Conservation (phyloP, 2,329 filamentous ascomycete species). For the Cladophialophora carrionii region DNA sequence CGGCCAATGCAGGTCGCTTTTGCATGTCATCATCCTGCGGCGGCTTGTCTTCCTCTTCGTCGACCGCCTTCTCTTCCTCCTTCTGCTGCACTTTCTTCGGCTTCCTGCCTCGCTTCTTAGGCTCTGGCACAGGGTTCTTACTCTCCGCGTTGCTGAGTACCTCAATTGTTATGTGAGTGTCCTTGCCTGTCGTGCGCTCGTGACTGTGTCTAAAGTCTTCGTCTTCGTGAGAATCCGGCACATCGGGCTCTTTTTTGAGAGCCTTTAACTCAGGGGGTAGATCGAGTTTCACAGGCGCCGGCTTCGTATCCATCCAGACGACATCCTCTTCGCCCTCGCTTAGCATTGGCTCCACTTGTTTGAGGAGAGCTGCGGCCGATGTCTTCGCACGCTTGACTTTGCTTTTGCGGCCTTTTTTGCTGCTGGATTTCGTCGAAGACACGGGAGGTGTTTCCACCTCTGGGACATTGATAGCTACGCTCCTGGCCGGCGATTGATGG, state of each 20-base stretch:
- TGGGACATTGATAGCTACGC: not conserved
- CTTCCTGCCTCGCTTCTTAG: constrained; percentile 38
- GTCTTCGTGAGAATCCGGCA: constrained; percentile 1
- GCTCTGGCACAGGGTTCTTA: constrained; percentile 23
- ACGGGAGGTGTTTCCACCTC: constrained; percentile 10
- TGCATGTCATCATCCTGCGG: not conserved
- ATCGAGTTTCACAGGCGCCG: constrained; percentile 36
- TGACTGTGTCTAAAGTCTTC: constrained; percentile 8
- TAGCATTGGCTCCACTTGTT: constrained; percentile 31
- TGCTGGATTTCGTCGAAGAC: constrained; percentile 20
- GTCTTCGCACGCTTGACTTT: constrained; percentile 40
- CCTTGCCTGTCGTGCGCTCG: constrained; percentile 9
- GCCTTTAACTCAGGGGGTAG: constrained; percentile 34
- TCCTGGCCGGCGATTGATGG: constrained; percentile 14
- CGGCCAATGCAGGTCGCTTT: constrained; percentile 23
- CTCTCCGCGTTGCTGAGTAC: constrained; percentile 24
- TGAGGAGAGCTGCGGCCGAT: constrained; percentile 33
- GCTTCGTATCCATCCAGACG: constrained; percentile 36
- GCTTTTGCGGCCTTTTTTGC: constrained; percentile 34
- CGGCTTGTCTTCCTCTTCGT: constrained; percentile 16
- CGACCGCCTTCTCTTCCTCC: constrained; percentile 8
- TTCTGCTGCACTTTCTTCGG: constrained; percentile 31
- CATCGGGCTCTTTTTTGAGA: constrained; percentile 32
- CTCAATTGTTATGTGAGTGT: constrained; percentile 31
- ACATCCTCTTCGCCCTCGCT: constrained; percentile 39